Base-by-base conservation (phyloP, 495 filamentous ascomycete genomes). In the Daldinia childiae region DNA sequence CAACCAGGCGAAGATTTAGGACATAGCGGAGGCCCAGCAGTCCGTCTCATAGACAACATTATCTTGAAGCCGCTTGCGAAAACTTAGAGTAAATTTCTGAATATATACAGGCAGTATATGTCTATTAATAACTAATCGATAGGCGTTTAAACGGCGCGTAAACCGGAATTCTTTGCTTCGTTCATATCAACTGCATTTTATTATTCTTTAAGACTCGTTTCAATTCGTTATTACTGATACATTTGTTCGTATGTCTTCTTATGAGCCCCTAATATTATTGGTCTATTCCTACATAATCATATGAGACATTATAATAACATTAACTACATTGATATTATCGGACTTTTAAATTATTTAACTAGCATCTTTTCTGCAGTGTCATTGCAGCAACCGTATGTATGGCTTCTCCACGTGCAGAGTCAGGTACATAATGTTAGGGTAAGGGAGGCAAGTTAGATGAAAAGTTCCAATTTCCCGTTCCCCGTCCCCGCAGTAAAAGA, bases 21-120 rank as follows among this genome's bases (percentile, higher is more conserved):
- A 6, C 87, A 88, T 71, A 91, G 89, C 27, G 83, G 83, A 24
- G 89, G 89, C 0, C 84, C 92, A 6, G 41, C 79, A 19, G 95
- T 99, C 19, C 86, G 95, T 61, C 80, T 99, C 77, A 98, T 99
- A 77, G 95, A 99, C 77, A 99, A 99, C 73, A 89, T 98, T 73
- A 91, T 96, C 60, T 79, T 95, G 34, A 81, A 86, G 70, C 86
- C 89, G 0, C 64, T 69, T 30, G 14, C 38, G 24, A 57, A 57
- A 62, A 27, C 17, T 8, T 73, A 69, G 50, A 57, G 29, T 56
- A 58, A 21, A 32, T 58, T 32, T 32, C 50, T 55, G 15, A 59
- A 60, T 64, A 71, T 59, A 68, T 55, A 58, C 48, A 32, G 7
- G 0, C 29, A 32, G 7, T 32, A 6, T 32, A 32, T 6, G 29